Conservation (phyloP, 768 basidiomycete genomes). For the Paxillus ammoniavirescens region DNA sequence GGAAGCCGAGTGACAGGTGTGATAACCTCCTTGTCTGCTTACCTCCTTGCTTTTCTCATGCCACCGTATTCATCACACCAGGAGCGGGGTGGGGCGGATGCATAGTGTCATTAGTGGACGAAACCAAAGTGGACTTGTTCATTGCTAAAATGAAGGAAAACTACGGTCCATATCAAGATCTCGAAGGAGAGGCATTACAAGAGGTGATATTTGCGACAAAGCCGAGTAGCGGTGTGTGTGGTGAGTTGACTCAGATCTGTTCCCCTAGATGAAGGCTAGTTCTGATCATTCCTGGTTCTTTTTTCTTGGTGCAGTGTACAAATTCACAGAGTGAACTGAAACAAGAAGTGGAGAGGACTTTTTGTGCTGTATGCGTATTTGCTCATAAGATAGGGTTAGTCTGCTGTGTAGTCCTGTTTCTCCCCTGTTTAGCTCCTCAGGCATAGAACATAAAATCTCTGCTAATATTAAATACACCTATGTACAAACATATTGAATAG, state of each 20-base stretch:
- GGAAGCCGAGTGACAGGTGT: slow-evolving; percentile 83
- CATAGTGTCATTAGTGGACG: slow-evolving; percentile 77
- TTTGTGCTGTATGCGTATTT: not conserved
- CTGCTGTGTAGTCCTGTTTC: too few relatives aligned
- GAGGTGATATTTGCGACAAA: slow-evolving; percentile 82
- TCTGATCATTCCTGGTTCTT: not conserved
- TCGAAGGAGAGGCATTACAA: slow-evolving; percentile 56
- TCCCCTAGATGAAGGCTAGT: not conserved
- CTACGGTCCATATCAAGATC: slow-evolving; percentile 61
- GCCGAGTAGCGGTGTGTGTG: slow-evolving; percentile 80
- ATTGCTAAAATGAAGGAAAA: slow-evolving; percentile 55
- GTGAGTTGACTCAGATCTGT: slow-evolving; percentile 41
- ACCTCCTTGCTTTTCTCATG: not conserved
- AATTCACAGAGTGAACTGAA: slow-evolving; percentile 22
- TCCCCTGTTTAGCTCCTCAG: too few relatives aligned
- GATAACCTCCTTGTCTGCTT: not conserved
- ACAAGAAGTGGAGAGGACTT: not conserved
- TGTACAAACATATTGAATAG: too few relatives aligned
- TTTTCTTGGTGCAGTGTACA: slow-evolving; percentile 21
- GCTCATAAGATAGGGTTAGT: too few relatives aligned
- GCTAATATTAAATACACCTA: too few relatives aligned
- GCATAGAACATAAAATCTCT: too few relatives aligned
- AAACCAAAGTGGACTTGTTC: slow-evolving; percentile 59
- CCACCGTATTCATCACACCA: slow-evolving; percentile 21
- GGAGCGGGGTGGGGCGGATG: slow-evolving; percentile 94